A percentile compares a stretch with the other conserved stretches of the same genome.
Conservation (phyloP, 768 basidiomycete genomes). For the Cytidiella melzeri region DNA sequence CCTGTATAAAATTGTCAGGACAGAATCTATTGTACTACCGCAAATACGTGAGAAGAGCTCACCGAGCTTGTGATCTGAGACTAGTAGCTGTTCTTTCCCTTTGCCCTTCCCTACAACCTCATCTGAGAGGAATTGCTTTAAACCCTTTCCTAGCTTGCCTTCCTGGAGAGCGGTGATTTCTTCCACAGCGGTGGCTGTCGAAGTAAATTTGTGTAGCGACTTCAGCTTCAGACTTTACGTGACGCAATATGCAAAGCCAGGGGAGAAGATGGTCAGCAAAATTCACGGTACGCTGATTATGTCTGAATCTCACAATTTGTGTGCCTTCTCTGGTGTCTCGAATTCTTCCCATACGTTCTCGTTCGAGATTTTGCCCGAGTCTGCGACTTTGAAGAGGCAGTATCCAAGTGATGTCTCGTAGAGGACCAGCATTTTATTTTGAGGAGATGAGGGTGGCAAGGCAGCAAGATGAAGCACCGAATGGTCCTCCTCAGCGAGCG, state of each 20-base stretch:
- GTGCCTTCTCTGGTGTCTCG: conserved; percentile 86
- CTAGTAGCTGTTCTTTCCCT: conserved; percentile 76
- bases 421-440: conserved; percentile 79
- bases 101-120: conserved; percentile 87
- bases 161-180: conserved; percentile 90
- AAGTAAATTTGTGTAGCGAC: conserved; percentile 92
- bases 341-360: conserved; percentile 91
- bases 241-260: neutral
- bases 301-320: conserved; percentile 65
- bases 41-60: conserved; percentile 22
- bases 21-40: neutral
- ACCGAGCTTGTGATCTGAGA: conserved; percentile 91
- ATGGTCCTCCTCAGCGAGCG: neutral
- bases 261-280: conserved; percentile 2
- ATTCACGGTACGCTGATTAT: conserved; percentile 1
- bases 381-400: conserved; percentile 94
- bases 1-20: conserved; percentile 34
- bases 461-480: conserved; percentile 4
- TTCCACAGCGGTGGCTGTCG: conserved; percentile 94
- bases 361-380: conserved; percentile 80
- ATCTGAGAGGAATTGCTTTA: conserved; percentile 90
- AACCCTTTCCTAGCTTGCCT: conserved; percentile 86
- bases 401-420: conserved; percentile 96
- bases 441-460: neutral
- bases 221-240: conserved; percentile 89